Evolutionary conservation across 2,329 filamentous ascomycete genomes (phyloP), one percentile per base, ranked within the genome.

Genomic region (Cordyceps cateniannulata): DNA sequence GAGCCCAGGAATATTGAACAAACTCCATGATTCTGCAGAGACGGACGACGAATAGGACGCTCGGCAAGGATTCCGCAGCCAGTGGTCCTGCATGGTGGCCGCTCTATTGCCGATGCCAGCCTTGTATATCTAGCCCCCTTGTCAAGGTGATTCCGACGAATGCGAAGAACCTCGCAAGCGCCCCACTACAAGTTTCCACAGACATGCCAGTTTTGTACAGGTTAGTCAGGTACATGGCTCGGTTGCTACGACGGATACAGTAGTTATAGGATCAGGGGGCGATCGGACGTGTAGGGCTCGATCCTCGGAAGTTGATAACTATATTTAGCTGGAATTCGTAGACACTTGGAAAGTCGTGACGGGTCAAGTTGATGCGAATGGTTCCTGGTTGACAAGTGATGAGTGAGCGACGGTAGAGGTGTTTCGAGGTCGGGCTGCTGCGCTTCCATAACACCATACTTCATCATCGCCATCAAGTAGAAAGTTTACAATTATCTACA

Each of bases 141-240:
- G n/a, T 45, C 50, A n/a, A 5, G 50, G 35, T 27, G 27, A 48
- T 57, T 48, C 54, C 54, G 54, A 57, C 54, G 54, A 57, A 57
- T 57, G 54, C 54, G 54, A 57, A 48, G 27, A 35, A 48, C 44
- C 22, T 45, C 53, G 53, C 53, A 45, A 42, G 52, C 18, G 53
- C 40, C 53, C 53, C 53, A 25, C 40, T 22, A 3, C 6, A 7
- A 6, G 24, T n/a, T n/a, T 22, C 51, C 35, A 29, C 38, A 35
- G 8, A 22, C 25, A 29, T 20, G 24, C n/a, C 24, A 56, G 32
- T 35, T 12, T 12, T 35, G 10, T n/a, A 35, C 32, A 42, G 7
- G 51, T 44, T 54, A 29, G 51, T 29, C 51, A 54, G 51, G 51
- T 7, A 42, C 51, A 20, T 12, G 5, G 29, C 32, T 51, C 32